Evolutionary conservation across 2,329 filamentous ascomycete species (phyloP).

Genomic region (Metarhizium guizhouense): DNA sequence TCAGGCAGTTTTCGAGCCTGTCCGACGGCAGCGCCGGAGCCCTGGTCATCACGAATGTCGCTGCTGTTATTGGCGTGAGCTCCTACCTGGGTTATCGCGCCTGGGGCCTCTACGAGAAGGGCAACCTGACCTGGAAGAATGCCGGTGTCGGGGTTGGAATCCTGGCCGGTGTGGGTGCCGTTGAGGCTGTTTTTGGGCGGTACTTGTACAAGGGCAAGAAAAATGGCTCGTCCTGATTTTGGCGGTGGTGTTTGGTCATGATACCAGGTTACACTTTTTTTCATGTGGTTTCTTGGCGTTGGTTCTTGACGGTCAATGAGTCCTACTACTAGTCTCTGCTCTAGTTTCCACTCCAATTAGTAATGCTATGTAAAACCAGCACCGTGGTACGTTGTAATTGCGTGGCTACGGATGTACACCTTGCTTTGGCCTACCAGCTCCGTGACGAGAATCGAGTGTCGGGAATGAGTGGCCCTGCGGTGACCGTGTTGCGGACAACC

Average conservation of each 20-base stretch:
- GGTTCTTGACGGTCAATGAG: neutral
- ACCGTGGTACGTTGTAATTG: neutral
- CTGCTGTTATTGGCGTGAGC: slow-evolving; percentile 42
- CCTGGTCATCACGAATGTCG: slow-evolving; percentile 37
- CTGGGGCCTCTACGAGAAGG: slow-evolving; percentile 46
- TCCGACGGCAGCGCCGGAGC: slow-evolving; percentile 35
- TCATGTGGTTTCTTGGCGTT: slow-evolving; percentile 1
- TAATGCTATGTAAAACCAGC: neutral
- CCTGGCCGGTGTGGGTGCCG: slow-evolving; percentile 37
- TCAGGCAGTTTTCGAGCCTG: slow-evolving; percentile 36
- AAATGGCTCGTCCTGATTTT: slow-evolving; percentile 11
- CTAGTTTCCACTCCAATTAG: neutral
- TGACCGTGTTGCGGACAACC: neutral
- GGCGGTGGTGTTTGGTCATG: neutral
- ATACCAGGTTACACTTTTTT: neutral
- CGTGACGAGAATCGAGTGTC: neutral
- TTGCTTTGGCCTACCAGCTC: neutral
- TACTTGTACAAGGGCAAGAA: slow-evolving; percentile 33
- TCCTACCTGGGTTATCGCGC: slow-evolving; percentile 46
- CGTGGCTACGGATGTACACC: neutral
- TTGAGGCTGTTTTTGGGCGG: slow-evolving; percentile 40
- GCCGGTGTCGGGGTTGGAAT: slow-evolving; percentile 43
- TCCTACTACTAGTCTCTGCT: neutral
- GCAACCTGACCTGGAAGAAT: slow-evolving; percentile 39
- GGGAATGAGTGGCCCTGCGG: neutral